phyloP scores from a whole-genome alignment of 2,329 filamentous ascomycete species.

The Trichoderma simmonsii region DNA sequence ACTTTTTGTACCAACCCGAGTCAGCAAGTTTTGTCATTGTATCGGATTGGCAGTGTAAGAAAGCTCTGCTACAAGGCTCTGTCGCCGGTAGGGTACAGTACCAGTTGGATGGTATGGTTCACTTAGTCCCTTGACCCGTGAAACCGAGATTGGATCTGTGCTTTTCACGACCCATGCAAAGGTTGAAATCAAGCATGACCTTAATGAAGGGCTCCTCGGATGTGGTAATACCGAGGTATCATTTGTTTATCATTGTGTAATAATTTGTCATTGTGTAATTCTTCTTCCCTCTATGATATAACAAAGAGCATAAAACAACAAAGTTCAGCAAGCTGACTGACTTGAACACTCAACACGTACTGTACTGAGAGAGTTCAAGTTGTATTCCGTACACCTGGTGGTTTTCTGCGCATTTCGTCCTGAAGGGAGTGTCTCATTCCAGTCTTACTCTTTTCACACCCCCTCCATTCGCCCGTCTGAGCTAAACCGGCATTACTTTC shows the following conservation, averaged over 20 bases:
- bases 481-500: not conserved
- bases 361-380: not conserved
- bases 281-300: not conserved
- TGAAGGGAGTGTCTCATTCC: not conserved
- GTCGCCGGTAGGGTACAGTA: not conserved
- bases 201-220: not conserved
- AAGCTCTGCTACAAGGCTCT: not conserved
- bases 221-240: not conserved
- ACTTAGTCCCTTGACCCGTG: not conserved
- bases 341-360: not conserved
- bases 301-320: not conserved
- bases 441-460: not conserved
- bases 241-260: not conserved
- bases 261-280: not conserved
- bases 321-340: not conserved
- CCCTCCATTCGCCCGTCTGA: not conserved
- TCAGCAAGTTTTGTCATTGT: not conserved
- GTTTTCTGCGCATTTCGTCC: not conserved
- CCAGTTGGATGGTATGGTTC: not conserved
- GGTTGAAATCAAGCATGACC: not conserved
- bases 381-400: not conserved
- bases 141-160: not conserved
- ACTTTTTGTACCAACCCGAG: not conserved
- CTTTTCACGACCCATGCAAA: not conserved
- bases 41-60: not conserved